phyloP scores from a whole-genome alignment of 768 basidiomycete species.

The Trametes gibbosa region DNA sequence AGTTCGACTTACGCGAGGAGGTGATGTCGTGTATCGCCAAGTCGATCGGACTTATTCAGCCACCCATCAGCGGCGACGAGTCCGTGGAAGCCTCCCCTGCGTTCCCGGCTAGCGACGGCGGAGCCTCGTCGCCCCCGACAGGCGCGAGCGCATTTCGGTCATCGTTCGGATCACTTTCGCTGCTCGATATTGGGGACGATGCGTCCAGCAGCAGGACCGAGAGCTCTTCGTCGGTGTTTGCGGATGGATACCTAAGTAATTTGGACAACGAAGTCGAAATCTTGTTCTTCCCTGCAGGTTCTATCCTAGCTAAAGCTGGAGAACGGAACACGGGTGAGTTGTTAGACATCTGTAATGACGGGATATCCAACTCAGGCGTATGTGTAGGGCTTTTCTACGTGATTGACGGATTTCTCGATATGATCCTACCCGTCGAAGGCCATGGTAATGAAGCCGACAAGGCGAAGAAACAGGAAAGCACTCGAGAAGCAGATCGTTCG shows the following conservation, averaged over 20 bases:
- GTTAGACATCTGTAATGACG: neutral
- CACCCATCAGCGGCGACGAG: slow-evolving; percentile 67
- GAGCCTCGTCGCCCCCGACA: slow-evolving; percentile 24
- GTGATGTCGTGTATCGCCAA: slow-evolving; percentile 98
- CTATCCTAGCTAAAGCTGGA: slow-evolving; percentile 82
- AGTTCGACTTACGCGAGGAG: slow-evolving; percentile 93
- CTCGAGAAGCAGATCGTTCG: neutral
- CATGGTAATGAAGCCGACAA: neutral
- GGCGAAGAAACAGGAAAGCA: slow-evolving; percentile 1
- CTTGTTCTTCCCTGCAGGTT: slow-evolving; percentile 85
- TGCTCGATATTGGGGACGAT: slow-evolving; percentile 72
- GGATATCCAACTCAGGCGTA: neutral
- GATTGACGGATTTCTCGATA: slow-evolving; percentile 94
- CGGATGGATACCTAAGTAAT: slow-evolving; percentile 66
- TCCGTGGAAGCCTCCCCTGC: slow-evolving; percentile 68
- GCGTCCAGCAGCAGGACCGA: slow-evolving; percentile 61
- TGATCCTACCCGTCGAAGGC: slow-evolving; percentile 61
- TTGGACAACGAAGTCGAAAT: slow-evolving; percentile 98
- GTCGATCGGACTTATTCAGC: slow-evolving; percentile 91
- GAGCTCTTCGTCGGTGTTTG: slow-evolving; percentile 48
- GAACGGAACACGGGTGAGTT: slow-evolving; percentile 77
- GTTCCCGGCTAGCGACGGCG: slow-evolving; percentile 46
- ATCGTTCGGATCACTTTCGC: slow-evolving; percentile 71
- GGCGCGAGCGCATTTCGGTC: slow-evolving; percentile 47
- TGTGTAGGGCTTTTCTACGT: slow-evolving; percentile 81